Percentiles rank a stretch among this genome's conserved stretches.
These are phyloP conservation scores for Sphagnum contortum DNA, from an alignment of 225 moss, liverwort and hornwort species.

Conservation along the genomic window DNA sequence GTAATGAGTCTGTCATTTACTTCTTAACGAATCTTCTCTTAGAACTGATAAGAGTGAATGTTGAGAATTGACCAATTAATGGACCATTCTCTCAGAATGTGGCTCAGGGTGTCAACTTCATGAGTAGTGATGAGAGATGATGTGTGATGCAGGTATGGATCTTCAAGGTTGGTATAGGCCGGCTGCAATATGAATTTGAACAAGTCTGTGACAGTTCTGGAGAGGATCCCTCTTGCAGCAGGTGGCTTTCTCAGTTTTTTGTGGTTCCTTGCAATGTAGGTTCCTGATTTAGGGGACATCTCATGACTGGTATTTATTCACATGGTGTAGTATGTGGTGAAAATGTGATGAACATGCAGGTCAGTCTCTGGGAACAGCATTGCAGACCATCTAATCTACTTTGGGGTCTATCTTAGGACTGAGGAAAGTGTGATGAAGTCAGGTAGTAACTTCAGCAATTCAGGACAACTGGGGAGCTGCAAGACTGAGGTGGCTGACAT, in stretches of 20 bases:
- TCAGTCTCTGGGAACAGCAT: slow-evolving; percentile 80
- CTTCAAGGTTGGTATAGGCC: slow-evolving; percentile 54
- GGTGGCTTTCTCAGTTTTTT: slow-evolving; percentile 7
- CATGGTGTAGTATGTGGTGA: too few species aligned
- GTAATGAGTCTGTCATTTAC: too few species aligned
- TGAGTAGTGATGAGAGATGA: background rate
- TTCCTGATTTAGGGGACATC: too few species aligned
- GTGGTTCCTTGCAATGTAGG: too few species aligned
- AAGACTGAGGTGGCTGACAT: slow-evolving; percentile 10
- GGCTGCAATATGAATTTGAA: slow-evolving; percentile 70
- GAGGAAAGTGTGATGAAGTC: slow-evolving; percentile 33
- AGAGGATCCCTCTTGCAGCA: slow-evolving; percentile 82
- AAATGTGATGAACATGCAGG: slow-evolving; percentile 20
- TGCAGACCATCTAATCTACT: slow-evolving; percentile 77
- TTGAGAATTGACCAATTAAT: too few species aligned
- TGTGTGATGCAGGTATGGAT: slow-evolving; percentile 64
- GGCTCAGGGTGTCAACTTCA: too few species aligned
- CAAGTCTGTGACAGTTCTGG: slow-evolving; percentile 76
- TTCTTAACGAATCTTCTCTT: too few species aligned
- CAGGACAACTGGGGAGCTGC: slow-evolving; percentile 24
- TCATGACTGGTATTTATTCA: too few species aligned
- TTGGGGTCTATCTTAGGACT: slow-evolving; percentile 79
- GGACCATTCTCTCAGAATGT: too few species aligned
- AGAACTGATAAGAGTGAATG: too few species aligned
- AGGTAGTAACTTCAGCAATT: slow-evolving; percentile 5